Conservation (phyloP, 306 rosid species). For the Vicia faba region DNA sequence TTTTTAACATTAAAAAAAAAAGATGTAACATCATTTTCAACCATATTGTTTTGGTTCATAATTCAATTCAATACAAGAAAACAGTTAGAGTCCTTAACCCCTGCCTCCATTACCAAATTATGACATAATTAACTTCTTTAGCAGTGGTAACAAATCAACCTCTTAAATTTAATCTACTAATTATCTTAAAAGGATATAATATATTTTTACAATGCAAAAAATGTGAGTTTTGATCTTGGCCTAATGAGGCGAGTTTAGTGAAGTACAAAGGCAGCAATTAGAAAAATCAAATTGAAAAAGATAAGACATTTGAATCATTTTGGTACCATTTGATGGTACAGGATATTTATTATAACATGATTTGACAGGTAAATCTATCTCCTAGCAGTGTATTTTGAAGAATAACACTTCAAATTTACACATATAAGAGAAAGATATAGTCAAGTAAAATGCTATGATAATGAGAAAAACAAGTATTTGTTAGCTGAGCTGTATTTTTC, state of each 20-base stretch:
- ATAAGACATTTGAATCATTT: constrained; percentile 43
- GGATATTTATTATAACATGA: background rate
- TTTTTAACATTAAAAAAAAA: constrained; percentile 21
- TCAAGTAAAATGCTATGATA: constrained; percentile 17
- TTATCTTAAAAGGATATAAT: constrained; percentile 6
- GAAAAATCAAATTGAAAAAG: constrained; percentile 40
- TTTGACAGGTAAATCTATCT: constrained; percentile 8
- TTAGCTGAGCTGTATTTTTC: constrained; percentile 53
- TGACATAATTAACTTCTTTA: constrained; percentile 17
- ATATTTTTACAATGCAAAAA: constrained; percentile 29
- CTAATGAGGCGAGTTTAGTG: constrained; percentile 23
- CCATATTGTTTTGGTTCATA: constrained; percentile 10
- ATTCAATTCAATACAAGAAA: constrained; percentile 29
- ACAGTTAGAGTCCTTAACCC: constrained; percentile 24
- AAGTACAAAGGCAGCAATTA: constrained; percentile 43
- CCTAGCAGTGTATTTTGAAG: background rate
- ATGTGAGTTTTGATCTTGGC: constrained; percentile 28
- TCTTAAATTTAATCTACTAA: constrained; percentile 21
- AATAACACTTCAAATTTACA: constrained; percentile 8
- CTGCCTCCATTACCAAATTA: background rate
- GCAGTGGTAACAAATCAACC: constrained; percentile 26
- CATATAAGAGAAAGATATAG: constrained; percentile 21
- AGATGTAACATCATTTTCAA: constrained; percentile 31
- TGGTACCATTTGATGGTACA: constrained; percentile 10
- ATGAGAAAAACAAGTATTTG: constrained; percentile 25